Conservation (phyloP, 108 stramenopile genomes). For the Skeletonema tropicum region DNA sequence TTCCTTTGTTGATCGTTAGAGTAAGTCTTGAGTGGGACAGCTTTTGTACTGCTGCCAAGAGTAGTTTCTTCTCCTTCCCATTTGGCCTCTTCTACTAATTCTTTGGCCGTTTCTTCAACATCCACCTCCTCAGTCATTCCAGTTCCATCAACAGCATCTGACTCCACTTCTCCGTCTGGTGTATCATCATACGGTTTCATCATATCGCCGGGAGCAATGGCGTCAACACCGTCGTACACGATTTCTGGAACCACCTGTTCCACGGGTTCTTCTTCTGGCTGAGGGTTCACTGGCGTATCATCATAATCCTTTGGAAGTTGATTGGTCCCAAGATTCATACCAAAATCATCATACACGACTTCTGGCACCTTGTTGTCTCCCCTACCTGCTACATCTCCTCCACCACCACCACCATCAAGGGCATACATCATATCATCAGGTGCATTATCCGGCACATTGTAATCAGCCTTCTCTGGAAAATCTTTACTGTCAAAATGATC, state of each 20-base stretch:
- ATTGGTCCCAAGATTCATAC: not conserved
- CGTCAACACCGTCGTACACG: not conserved
- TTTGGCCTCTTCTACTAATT: conserved; percentile 1
- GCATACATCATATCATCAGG: too few relatives aligned
- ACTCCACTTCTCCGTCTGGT: not conserved
- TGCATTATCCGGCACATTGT: too few relatives aligned
- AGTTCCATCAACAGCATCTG: not conserved
- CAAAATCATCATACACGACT: not conserved
- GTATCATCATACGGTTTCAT: not conserved
- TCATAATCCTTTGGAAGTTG: too few relatives aligned
- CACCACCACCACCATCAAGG: too few relatives aligned
- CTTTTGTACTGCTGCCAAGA: not conserved
- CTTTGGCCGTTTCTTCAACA: conserved; percentile 2
- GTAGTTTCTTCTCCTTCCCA: not conserved
- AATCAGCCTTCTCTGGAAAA: not conserved
- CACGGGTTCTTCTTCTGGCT: not conserved
- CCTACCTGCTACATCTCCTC: too few relatives aligned
- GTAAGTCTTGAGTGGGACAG: not conserved
- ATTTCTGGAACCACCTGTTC: not conserved
- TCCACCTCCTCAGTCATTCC: not conserved
- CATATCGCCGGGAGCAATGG: not conserved
- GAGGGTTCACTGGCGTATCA: too few relatives aligned
- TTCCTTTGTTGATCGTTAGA: not conserved
- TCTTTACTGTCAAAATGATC: conserved; percentile 4
- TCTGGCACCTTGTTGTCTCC: not conserved